Evolutionary conservation across 176 grass and related monocot species (phyloP).

Genomic region (Ananas comosus): DNA sequence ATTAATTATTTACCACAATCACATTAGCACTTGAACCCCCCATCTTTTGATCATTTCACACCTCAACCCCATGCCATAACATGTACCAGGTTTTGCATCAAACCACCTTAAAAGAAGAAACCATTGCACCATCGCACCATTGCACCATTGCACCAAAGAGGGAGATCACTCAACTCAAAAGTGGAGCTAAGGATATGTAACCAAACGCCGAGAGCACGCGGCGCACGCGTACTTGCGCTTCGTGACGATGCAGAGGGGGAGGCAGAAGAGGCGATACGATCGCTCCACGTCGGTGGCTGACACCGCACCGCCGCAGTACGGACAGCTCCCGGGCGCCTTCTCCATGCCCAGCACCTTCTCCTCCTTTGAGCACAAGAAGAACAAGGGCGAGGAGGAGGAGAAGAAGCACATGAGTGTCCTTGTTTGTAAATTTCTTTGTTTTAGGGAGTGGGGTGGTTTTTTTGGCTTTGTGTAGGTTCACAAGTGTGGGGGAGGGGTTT

Average conservation of each 20-base stretch:
- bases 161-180: background rate
- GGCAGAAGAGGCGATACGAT: slow-evolving; percentile 56
- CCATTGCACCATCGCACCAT: no score
- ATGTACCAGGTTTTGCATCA: no score
- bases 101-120: no score
- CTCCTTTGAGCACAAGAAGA: slow-evolving; percentile 42
- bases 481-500: no score
- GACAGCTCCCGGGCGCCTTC: slow-evolving; percentile 75
- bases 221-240: slow-evolving; percentile 66
- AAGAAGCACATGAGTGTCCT: background rate
- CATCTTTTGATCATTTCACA: no score
- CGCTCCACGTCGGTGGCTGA: slow-evolving; percentile 52
- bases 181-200: slow-evolving; percentile 36
- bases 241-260: slow-evolving; percentile 41
- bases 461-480: background rate
- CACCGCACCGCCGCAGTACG: slow-evolving; percentile 68
- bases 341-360: slow-evolving; percentile 48
- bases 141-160: no score
- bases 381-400: background rate
- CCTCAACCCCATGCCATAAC: no score
- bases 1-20: no score
- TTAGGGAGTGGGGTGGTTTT: background rate
- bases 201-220: slow-evolving; percentile 38
- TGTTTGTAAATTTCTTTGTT: background rate
- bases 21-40: no score